Evolutionary conservation across 73 alveolate genomes (phyloP).

Genomic region (Tetrahymena borealis): DNA sequence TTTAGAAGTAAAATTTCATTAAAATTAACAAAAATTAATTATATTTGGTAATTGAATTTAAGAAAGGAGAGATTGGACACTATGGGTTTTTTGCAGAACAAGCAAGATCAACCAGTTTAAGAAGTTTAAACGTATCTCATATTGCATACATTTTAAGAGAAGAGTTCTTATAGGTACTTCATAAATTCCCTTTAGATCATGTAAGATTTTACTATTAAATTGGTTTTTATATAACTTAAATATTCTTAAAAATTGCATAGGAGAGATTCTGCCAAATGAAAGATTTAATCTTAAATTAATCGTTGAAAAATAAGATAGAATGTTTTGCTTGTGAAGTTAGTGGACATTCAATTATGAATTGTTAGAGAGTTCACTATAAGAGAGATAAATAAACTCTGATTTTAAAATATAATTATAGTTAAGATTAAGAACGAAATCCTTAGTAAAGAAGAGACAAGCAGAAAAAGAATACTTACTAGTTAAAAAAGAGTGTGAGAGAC

Average conservation of each 20-base stretch:
- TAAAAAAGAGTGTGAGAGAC: background rate
- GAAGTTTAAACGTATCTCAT: background rate
- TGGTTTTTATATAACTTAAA: background rate
- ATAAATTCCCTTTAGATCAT: background rate
- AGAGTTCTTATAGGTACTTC: background rate
- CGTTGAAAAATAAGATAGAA: background rate
- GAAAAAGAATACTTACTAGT: background rate
- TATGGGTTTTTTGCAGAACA: background rate
- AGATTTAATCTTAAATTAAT: background rate
- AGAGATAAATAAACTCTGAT: background rate
- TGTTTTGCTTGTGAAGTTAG: background rate
- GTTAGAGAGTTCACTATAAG: background rate
- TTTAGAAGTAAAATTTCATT: background rate
- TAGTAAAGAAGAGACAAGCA: background rate
- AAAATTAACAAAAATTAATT: background rate
- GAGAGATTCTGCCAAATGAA: background rate
- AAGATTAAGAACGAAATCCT: background rate
- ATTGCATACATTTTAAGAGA: background rate
- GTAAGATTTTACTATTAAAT: background rate
- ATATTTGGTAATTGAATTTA: background rate
- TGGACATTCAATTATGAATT: background rate
- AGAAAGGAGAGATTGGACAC: background rate
- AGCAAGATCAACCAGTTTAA: background rate
- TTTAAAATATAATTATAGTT: background rate
- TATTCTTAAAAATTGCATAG: too few relatives aligned